These are phyloP conservation scores for Berkeleyomyces rouxiae DNA, from an alignment of 2,329 filamentous ascomycete genomes.

Conservation along the genomic window DNA sequence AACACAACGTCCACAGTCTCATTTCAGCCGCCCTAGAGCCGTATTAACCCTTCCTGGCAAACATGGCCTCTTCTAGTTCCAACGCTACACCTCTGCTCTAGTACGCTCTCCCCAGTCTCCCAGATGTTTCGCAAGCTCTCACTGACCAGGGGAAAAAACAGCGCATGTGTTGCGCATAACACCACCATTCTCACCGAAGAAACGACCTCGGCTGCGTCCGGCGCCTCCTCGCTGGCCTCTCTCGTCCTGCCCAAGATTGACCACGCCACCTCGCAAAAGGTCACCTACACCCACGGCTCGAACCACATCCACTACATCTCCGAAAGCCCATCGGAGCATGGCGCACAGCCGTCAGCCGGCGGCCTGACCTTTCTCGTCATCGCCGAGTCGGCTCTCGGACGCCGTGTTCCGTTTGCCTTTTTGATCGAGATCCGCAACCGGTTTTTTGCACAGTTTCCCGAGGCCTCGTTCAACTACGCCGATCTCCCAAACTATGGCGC, in stretches of 20 bases:
- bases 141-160: conserved; percentile 22
- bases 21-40: not conserved
- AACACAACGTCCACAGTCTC: not conserved
- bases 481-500: conserved; percentile 79
- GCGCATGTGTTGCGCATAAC: conserved; percentile 86
- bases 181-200: conserved; percentile 88
- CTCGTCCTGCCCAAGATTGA: conserved; percentile 90
- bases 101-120: conserved; percentile 29
- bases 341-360: conserved; percentile 44
- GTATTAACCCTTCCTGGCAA: conserved; percentile 24
- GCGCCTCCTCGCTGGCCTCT: conserved; percentile 74
- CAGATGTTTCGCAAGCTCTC: not conserved
- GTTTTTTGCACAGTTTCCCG: conserved; percentile 58
- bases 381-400: conserved; percentile 61
- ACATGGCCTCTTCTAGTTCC: conserved; percentile 53
- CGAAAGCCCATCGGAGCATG: conserved; percentile 56
- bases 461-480: conserved; percentile 51
- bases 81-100: conserved; percentile 52
- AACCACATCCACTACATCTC: conserved; percentile 94
- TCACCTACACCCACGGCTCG: conserved; percentile 83
- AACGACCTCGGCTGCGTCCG: conserved; percentile 67
- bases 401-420: conserved; percentile 83
- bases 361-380: conserved; percentile 87
- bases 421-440: conserved; percentile 78
- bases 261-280: conserved; percentile 64